Evolutionary conservation across 176 grass and related monocot species (phyloP), one percentile per base, ranked within the genome.

Genomic region (Miscanthus lutarioriparius): DNA sequence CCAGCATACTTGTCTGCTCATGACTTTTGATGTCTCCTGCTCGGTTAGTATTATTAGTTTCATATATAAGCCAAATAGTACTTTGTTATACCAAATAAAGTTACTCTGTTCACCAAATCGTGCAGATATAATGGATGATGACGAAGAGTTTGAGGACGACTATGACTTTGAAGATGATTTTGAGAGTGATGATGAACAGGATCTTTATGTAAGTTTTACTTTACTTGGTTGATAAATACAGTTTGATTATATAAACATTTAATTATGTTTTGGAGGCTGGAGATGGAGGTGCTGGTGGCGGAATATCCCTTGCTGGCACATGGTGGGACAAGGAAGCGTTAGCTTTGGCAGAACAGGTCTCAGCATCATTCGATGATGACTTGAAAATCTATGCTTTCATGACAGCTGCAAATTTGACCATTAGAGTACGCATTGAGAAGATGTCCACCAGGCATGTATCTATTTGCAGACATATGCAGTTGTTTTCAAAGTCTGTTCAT

Each of bases 371-470:
- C 27, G 74, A 88, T 3, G 83, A 82, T 0, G 89, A 98, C 83
- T 86, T 98, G 64, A 94, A 92, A 82, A 92, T 98, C 45, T 98
- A 94, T 85, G 93, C 93, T 85, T 98, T 98, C 58, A 95, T 91
- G 79, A 92, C 93, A 81, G 84, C 89, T 71, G 78, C 87, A 73
- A 95, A 80, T 76, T 84, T 84, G 30, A 80, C 72, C 23, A 82
- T 98, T 83, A 89, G 86, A 69, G 77, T 98, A 70, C 89, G 93
- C 27, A 93, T 98, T 40, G 96, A 98, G 91, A 98, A 94, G 87
- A 84, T 95, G 82, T 95, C 96, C n/a, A 94, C 82, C 75, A 94
- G 72, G 93, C 95, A 92, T 30, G 78, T 85, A 80, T 81, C 30
- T 67, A 74, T 48, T 33, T 80, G 38, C n/a, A 64, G 4, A 15